Evolutionary conservation across 164 flowering plant genomes (phyloP).

Genomic region (Magnolia kwangsiensis): DNA sequence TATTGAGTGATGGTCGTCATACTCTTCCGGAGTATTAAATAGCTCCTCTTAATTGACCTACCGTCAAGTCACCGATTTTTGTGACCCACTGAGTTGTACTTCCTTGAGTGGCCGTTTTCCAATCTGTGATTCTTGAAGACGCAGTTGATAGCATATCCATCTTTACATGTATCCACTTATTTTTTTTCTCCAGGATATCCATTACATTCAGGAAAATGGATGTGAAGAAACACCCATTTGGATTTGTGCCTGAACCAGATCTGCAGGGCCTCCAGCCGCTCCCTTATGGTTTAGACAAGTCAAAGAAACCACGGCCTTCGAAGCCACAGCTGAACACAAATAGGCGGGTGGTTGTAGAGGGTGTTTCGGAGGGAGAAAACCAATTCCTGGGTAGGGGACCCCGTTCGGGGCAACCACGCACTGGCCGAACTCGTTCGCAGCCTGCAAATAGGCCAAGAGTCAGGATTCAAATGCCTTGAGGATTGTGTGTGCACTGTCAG

Average conservation of each 20-base stretch:
- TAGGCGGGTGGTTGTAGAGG: constrained; percentile 18
- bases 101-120: too few species aligned
- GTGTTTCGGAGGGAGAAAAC: constrained; percentile 13
- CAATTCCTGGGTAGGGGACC: constrained; percentile 4
- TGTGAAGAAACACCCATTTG: constrained; percentile 56
- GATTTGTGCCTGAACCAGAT: constrained; percentile 66
- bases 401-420: constrained; percentile 26
- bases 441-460: constrained; percentile 25
- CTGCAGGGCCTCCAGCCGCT: constrained; percentile 72
- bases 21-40: too few species aligned
- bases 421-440: constrained; percentile 19
- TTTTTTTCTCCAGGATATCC: constrained; percentile 57
- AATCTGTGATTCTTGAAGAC: too few species aligned
- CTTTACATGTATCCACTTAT: not conserved
- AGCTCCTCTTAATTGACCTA: too few species aligned
- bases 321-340: constrained; percentile 19
- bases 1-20: too few species aligned
- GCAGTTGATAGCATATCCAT: too few species aligned
- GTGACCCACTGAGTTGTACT: too few species aligned
- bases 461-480: constrained; percentile 17
- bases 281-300: constrained; percentile 34
- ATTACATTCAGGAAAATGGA: constrained; percentile 95
- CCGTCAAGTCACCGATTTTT: too few species aligned
- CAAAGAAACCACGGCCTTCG: constrained; percentile 19
- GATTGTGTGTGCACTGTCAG: not conserved